phyloP scores from a whole-genome alignment of 768 basidiomycete species.

The Russula compacta region DNA sequence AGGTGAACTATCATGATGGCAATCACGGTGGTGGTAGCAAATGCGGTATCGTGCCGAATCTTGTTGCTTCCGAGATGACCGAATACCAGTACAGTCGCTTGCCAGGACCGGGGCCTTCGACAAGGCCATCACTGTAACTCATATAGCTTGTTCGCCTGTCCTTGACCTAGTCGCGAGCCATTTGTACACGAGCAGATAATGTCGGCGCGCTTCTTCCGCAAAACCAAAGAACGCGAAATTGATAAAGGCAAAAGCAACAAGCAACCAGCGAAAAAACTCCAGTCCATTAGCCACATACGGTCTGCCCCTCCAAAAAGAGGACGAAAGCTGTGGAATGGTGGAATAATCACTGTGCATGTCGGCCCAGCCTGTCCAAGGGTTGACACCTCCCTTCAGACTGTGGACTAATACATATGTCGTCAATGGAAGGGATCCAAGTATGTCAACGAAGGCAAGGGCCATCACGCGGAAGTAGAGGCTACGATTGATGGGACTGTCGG shows the following conservation, averaged over 20 bases:
- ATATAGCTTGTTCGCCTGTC: no score
- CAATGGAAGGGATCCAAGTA: not conserved
- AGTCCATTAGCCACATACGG: not conserved
- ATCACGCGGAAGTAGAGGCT: not conserved
- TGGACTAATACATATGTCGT: not conserved
- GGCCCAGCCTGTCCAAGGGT: conserved; percentile 36
- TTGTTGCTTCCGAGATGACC: no score
- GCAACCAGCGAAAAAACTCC: not conserved
- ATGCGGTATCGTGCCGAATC: no score
- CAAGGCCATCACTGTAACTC: no score
- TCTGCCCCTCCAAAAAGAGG: conserved; percentile 31
- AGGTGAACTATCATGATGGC: no score
- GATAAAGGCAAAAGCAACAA: not conserved
- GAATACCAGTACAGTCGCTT: no score
- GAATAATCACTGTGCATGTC: conserved; percentile 43
- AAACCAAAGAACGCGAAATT: not conserved
- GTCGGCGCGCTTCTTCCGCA: not conserved
- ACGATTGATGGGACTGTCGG: conserved; percentile 34
- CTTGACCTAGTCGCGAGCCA: not conserved
- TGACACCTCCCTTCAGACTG: not conserved
- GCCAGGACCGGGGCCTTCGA: no score
- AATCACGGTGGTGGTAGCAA: no score
- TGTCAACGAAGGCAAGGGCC: not conserved
- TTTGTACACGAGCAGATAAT: not conserved
- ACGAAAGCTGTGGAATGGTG: conserved; percentile 31